phyloP scores from a whole-genome alignment of 129 eudicot genomes.

The Oenanthe sinensis region DNA sequence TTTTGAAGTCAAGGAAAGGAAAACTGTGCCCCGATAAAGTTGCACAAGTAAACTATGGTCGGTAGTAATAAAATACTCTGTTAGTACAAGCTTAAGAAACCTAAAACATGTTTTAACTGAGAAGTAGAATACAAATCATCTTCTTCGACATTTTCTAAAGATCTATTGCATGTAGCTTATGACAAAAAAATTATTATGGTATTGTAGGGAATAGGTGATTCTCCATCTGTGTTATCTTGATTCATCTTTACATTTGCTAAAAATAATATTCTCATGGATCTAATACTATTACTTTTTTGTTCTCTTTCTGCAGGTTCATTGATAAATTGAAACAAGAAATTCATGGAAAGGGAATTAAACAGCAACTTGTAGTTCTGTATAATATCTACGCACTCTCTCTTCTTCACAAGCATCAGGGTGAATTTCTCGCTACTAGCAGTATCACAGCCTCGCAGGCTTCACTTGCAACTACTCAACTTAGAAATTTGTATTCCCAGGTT shows the following conservation, averaged over 20 bases:
- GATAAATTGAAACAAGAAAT: constrained; percentile 82
- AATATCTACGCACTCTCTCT: constrained; percentile 66
- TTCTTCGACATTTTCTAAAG: not conserved
- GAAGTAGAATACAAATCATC: not conserved
- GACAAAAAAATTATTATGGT: not conserved
- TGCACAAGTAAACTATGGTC: not conserved
- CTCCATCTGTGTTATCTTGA: not conserved
- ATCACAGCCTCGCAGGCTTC: constrained; percentile 73
- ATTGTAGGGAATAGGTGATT: not conserved
- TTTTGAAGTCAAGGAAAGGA: not conserved
- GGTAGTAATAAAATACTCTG: not conserved
- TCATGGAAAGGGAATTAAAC: constrained; percentile 79
- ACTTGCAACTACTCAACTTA: constrained; percentile 78
- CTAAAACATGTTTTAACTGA: not conserved
- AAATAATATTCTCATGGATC: not conserved
- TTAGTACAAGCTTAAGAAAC: not conserved
- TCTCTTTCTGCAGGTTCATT: constrained; percentile 40
- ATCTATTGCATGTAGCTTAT: not conserved
- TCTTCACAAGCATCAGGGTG: constrained; percentile 85
- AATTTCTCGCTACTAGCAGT: constrained; percentile 67
- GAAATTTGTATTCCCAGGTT: constrained; percentile 75
- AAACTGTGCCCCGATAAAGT: not conserved
- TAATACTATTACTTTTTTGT: not conserved
- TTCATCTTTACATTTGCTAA: not conserved
- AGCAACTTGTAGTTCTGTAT: constrained; percentile 52